Conservation (phyloP, 352 stramenopile genomes). For the Poterioochromonas sp. region DNA sequence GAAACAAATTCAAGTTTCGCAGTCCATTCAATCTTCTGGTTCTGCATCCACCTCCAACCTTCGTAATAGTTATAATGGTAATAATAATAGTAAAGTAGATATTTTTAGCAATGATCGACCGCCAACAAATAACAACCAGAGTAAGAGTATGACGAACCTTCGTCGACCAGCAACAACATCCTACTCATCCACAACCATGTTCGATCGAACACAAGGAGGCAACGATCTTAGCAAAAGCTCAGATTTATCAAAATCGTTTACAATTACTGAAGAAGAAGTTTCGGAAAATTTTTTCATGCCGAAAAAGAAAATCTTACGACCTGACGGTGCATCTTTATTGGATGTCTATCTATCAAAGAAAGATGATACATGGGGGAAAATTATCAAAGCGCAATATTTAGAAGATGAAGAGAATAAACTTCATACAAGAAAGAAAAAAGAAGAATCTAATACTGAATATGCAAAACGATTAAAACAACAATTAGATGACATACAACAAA, state of each 20-base stretch:
- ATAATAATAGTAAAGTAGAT: too few relatives aligned
- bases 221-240: too few relatives aligned
- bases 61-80: too few relatives aligned
- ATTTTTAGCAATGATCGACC: too few relatives aligned
- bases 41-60: background rate
- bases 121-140: too few relatives aligned
- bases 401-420: conserved; percentile 21
- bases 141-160: too few relatives aligned
- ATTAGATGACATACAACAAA: background rate
- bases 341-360: conserved; percentile 22
- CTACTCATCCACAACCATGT: too few relatives aligned
- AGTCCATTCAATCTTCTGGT: background rate
- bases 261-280: conserved; percentile 3
- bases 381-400: background rate
- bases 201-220: too few relatives aligned
- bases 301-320: background rate
- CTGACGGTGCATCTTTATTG: conserved; percentile 5
- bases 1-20: background rate
- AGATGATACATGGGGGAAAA: conserved; percentile 20
- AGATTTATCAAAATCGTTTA: too few relatives aligned
- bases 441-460: background rate
- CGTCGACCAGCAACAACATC: too few relatives aligned
- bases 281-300: conserved; percentile 13
- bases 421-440: background rate
- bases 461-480: background rate